These are phyloP conservation scores for Magnolia kwangsiensis DNA, from an alignment of 164 flowering plant species.

Conservation along the genomic window DNA sequence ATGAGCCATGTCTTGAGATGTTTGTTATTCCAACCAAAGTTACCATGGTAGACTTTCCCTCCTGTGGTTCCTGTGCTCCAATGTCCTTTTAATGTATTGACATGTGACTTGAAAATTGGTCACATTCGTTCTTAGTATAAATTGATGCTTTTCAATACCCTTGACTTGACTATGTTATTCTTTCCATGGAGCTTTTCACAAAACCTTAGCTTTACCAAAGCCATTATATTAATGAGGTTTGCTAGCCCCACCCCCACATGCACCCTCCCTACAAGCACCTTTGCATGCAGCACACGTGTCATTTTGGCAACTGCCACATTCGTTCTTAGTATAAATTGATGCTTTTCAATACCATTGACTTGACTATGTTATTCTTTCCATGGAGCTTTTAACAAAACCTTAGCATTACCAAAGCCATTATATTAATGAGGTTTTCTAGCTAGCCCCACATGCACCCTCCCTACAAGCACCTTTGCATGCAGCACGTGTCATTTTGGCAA, in stretches of 20 bases:
- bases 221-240: background rate
- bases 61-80: background rate
- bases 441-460: background rate
- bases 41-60: background rate
- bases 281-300: no score
- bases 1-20: background rate
- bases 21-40: no score
- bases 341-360: background rate
- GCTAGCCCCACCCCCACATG: background rate
- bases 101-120: background rate
- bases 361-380: background rate
- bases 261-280: background rate
- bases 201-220: no score
- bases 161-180: background rate
- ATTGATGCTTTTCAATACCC: background rate
- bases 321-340: background rate
- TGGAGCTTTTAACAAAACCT: no score
- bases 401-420: no score
- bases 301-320: background rate
- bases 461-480: no score
- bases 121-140: background rate
- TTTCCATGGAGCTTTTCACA: no score
- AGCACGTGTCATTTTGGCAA: no score
- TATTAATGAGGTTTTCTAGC: background rate
- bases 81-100: background rate